Percentiles rank a stretch among this genome's conserved stretches.
These are phyloP conservation scores for Argentina anserina DNA, from an alignment of 306 rosid genomes.

Conservation along the genomic window DNA sequence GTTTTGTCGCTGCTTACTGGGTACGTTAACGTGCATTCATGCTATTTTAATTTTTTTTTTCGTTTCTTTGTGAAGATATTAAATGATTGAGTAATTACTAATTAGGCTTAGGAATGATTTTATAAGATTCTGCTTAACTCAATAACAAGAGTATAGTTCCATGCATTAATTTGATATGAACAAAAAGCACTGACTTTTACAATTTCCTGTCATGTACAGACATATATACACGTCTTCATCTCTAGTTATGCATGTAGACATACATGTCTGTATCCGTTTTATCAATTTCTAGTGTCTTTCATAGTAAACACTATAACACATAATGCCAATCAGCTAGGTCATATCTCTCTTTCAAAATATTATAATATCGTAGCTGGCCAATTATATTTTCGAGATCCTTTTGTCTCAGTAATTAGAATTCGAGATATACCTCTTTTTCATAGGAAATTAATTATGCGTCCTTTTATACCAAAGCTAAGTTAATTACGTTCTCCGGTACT, in stretches of 20 bases:
- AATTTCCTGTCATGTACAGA: not conserved
- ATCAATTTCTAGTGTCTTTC: not conserved
- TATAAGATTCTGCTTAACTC: not conserved
- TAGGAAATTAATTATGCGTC: no score
- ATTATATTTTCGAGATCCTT: no score
- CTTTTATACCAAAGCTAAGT: no score
- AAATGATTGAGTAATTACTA: not conserved
- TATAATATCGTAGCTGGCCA: not conserved
- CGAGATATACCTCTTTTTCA: no score
- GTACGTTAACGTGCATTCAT: conserved; percentile 1
- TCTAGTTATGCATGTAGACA: no score
- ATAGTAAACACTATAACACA: not conserved
- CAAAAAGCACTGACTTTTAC: not conserved
- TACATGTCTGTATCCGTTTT: not conserved
- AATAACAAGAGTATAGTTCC: not conserved
- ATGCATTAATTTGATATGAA: not conserved
- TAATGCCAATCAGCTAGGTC: not conserved
- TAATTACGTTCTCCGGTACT: no score
- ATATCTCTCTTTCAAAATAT: not conserved
- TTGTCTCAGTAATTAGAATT: no score
- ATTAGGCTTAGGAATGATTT: not conserved
- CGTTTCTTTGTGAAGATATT: not conserved
- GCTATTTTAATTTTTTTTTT: not conserved
- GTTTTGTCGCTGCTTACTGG: conserved; percentile 60
- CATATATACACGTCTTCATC: not conserved